These are phyloP conservation scores for Erythrobasidium hasegawianum DNA, from an alignment of 1,284 basidiomycete genomes.

Conservation along the genomic window DNA sequence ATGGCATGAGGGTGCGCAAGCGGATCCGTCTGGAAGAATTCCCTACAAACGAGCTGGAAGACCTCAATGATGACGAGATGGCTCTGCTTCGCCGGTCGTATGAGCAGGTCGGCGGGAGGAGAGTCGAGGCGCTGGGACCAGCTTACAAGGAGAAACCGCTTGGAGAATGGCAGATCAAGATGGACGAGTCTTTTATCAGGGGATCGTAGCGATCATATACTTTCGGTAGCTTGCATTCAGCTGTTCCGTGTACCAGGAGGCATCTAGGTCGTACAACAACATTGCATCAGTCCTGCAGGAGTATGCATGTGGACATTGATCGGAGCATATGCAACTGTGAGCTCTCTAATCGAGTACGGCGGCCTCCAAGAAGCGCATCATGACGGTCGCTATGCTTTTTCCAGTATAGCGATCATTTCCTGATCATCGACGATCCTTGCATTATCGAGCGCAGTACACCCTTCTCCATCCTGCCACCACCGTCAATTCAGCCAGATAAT, in stretches of 20 bases:
- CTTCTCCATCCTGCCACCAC: slow-evolving; percentile 16
- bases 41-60: slow-evolving; percentile 25
- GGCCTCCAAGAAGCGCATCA: too few relatives aligned
- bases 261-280: background rate
- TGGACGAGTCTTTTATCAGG: slow-evolving; percentile 11
- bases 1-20: slow-evolving; percentile 18
- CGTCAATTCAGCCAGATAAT: too few relatives aligned
- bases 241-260: background rate
- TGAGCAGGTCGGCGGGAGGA: slow-evolving; percentile 4
- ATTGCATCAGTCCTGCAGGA: background rate
- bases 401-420: slow-evolving; percentile 16
- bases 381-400: background rate
- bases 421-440: slow-evolving; percentile 18
- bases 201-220: background rate
- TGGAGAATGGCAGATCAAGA: slow-evolving; percentile 32
- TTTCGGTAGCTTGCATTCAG: background rate
- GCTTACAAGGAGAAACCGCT: slow-evolving; percentile 24
- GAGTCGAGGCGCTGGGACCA: slow-evolving; percentile 17
- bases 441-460: slow-evolving; percentile 24
- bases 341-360: too few relatives aligned
- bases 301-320: too few relatives aligned
- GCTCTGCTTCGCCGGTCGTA: slow-evolving; percentile 14
- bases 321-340: too few relatives aligned
- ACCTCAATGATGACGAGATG: slow-evolving; percentile 10
- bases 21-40: slow-evolving; percentile 15